Evolutionary conservation across 2,329 filamentous ascomycete species (phyloP), one percentile per base, ranked within the genome.

Genomic region (Orbilia blumenaviensis): DNA sequence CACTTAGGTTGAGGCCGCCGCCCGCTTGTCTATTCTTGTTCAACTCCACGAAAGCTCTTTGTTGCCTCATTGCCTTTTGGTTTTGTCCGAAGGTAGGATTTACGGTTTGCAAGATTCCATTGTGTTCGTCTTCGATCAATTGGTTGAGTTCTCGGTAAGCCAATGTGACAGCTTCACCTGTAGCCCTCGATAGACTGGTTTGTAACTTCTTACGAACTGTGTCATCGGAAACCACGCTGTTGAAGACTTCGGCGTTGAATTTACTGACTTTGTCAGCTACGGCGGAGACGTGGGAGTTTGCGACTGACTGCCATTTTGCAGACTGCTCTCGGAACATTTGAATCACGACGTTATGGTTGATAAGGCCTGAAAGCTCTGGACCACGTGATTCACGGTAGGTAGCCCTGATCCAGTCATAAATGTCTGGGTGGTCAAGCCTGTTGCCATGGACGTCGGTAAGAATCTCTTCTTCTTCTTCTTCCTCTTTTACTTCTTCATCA

Each of bases 11-110:
- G 3, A 36, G 14, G 1, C 44, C 66, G 27, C 76, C 80, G 14
- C 72, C 72, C n/a, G 48, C 77, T 3, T 56, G 78, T 80, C 21
- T 76, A 78, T 56, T 78, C 3, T 27, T 23, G 4, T 62, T 64
- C 16, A 75, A 56, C 18, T 60, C 54, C 4, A 78, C 38, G 78
- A 82, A 75, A 56, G 79, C 36, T 67, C 80, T 77, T 69, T 79
- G 67, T 73, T 80, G 81, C 46, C 75, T 63, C 81, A 80, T 80
- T 78, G 82, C 83, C 54, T 85, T 81, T 0, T 86, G 80, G 34
- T 83, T 84, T 2, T 84, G 81, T 75, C 83, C 85, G 80, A 89
- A 89, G 66, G 85, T 85, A 42, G 85, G 84, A 74, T 89, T 88
- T 46, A 85, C 80, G 0, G 88, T 90, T 18, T 82, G 81, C 0